Evolutionary conservation across 257 asterid species (phyloP), one percentile per base, ranked within the genome.

Genomic region (Jaltomata sinuosa): DNA sequence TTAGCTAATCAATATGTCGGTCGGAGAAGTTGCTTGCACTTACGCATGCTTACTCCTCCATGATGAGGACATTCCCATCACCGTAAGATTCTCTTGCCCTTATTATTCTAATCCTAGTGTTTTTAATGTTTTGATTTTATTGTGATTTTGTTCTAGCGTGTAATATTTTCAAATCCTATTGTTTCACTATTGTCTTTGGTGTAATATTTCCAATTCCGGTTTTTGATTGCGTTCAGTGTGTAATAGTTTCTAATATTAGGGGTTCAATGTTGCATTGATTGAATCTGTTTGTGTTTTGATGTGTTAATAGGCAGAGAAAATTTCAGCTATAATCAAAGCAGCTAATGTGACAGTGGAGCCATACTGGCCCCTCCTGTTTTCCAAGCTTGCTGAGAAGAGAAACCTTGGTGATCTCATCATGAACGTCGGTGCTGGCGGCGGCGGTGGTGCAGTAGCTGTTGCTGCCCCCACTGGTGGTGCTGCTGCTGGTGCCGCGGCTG

Each of bases 341-440:
- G 97, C 96, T 11, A 88, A 90, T 86, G 47, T 93, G 88, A 84
- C 89, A 25, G 91, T 91, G n/a, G 98, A 94, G 54, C 93, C 98
- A 7, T 93, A 94, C 80, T 94, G 98, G 97, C 94, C 94, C 34
- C 89, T 91, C 71, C 88, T 94, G 29, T 90, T 93, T 65, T 92
- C 94, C 1, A 92, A 91, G 92, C 95, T 94, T 14, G 88, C 91
- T 84, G 95, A 94, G 90, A 94, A 92, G 90, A 91, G 57, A 84
- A 94, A 89, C 54, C 55, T 94, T 11, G 93, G 85, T 49, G 95
- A 94, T 84, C 94, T 94, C 7, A 69, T 94, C 72, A 82, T 88
- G 85, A 92, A 92, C 68, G 89, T 91, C 19, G 97, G 94, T 45
- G 86, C 92, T 53, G 97, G 96, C 19, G 96, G 96, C 32, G 96